phyloP scores from a whole-genome alignment of 805 yeast genomes.

The Diddensiella caesifluorescens region DNA sequence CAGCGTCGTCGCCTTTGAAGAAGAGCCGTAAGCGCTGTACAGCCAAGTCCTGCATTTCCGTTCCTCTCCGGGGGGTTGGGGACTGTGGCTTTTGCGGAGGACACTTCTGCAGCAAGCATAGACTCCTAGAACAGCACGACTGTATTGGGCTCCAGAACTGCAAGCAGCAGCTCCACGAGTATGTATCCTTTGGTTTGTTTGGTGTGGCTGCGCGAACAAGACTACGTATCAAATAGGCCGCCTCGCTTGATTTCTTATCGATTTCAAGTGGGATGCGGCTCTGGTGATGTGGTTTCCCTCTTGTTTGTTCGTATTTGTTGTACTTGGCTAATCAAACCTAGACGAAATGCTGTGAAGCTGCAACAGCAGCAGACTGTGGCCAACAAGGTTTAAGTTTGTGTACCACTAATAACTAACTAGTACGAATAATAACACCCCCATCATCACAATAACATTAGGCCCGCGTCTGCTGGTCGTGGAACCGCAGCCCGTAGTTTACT shows the following conservation, averaged over 20 bases:
- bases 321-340: too few species aligned
- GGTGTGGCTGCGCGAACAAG: too few species aligned
- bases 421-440: not conserved
- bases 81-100: conserved; percentile 82
- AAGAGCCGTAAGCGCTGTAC: conserved; percentile 44
- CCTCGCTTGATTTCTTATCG: too few species aligned
- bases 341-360: conserved; percentile 71
- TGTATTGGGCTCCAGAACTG: conserved; percentile 75
- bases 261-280: too few species aligned
- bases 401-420: too few species aligned
- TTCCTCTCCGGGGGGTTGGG: conserved; percentile 64
- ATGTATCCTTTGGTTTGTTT: not conserved
- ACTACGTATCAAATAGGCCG: too few species aligned
- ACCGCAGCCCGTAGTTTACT: conserved; percentile 32
- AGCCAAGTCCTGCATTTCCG: conserved; percentile 54
- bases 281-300: too few species aligned
- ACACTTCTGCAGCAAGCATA: conserved; percentile 79
- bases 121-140: conserved; percentile 77
- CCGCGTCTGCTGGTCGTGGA: too few species aligned
- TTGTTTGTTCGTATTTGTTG: too few species aligned
- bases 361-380: conserved; percentile 81
- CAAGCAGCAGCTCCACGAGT: conserved; percentile 74
- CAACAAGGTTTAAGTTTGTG: conserved; percentile 49
- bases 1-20: conserved; percentile 23
- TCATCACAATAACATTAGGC: too few species aligned